phyloP scores from a whole-genome alignment of 495 filamentous ascomycete species.

The Apiosordaria backusii region DNA sequence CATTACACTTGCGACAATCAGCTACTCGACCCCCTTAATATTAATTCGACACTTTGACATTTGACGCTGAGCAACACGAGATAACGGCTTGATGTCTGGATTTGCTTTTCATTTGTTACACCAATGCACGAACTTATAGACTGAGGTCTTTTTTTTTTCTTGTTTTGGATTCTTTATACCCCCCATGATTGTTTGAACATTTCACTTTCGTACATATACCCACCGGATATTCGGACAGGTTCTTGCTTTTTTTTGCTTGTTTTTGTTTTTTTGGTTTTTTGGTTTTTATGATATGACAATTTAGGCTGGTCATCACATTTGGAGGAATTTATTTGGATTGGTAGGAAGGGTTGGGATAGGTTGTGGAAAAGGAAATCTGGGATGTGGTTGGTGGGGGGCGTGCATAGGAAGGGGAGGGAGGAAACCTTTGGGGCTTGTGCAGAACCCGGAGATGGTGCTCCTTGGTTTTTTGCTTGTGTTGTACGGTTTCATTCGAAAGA shows the following conservation, averaged over 20 bases:
- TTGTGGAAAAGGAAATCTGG: background rate
- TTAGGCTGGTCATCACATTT: background rate
- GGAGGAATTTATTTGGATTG: background rate
- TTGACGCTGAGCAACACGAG: conserved; percentile 8
- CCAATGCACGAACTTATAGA: conserved; percentile 9
- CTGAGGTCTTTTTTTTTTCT: conserved; percentile 7
- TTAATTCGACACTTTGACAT: background rate
- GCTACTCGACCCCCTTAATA: background rate
- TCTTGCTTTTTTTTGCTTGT: background rate
- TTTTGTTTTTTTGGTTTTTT: background rate
- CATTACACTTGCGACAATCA: background rate
- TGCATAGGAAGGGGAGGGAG: background rate
- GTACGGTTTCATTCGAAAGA: too few relatives aligned
- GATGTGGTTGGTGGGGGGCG: background rate
- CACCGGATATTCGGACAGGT: conserved; percentile 7
- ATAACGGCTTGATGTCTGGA: conserved; percentile 14
- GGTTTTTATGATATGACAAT: background rate
- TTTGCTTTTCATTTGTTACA: background rate
- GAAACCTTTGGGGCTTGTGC: background rate
- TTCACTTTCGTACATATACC: conserved; percentile 17
- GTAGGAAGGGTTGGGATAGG: background rate
- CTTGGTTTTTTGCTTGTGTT: too few relatives aligned
- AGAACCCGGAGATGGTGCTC: too few relatives aligned
- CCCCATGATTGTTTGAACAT: background rate
- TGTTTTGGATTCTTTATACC: conserved; percentile 9